Conservation (phyloP, 2,329 filamentous ascomycete species). For the Colletotrichum sp. region DNA sequence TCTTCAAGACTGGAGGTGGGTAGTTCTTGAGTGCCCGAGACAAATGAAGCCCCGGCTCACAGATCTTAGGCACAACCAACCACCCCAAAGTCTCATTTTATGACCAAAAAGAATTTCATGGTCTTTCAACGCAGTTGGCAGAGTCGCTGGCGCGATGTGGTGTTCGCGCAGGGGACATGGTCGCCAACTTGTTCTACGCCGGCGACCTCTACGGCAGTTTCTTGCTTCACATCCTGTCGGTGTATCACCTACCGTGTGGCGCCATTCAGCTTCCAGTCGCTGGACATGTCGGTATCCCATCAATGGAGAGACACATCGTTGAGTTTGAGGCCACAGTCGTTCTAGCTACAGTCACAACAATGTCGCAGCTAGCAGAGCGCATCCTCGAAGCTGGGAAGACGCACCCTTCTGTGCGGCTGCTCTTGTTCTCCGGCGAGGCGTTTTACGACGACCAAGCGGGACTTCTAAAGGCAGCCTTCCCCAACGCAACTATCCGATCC, state of each 20-base stretch:
- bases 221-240: constrained; percentile 11
- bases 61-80: neutral
- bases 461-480: neutral
- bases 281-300: constrained; percentile 2
- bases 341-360: constrained; percentile 6
- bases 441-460: constrained; percentile 13
- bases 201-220: constrained; percentile 18
- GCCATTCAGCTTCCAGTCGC: constrained; percentile 8
- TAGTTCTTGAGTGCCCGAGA: too few species aligned
- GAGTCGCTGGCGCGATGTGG: constrained; percentile 3
- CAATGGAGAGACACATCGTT: constrained; percentile 11
- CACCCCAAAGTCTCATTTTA: constrained; percentile 16
- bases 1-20: constrained; percentile 10
- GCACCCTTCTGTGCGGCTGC: neutral
- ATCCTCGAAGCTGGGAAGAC: neutral
- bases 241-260: constrained; percentile 4
- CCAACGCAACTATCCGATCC: neutral
- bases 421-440: constrained; percentile 15
- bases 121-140: constrained; percentile 1
- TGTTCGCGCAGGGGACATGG: constrained; percentile 1
- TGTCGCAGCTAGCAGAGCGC: constrained; percentile 7
- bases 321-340: constrained; percentile 10
- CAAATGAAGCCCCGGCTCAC: neutral
- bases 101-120: neutral
- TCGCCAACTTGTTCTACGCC: constrained; percentile 14